Conservation (phyloP, 2,329 filamentous ascomycete genomes). For the Penicillium occitanis region DNA sequence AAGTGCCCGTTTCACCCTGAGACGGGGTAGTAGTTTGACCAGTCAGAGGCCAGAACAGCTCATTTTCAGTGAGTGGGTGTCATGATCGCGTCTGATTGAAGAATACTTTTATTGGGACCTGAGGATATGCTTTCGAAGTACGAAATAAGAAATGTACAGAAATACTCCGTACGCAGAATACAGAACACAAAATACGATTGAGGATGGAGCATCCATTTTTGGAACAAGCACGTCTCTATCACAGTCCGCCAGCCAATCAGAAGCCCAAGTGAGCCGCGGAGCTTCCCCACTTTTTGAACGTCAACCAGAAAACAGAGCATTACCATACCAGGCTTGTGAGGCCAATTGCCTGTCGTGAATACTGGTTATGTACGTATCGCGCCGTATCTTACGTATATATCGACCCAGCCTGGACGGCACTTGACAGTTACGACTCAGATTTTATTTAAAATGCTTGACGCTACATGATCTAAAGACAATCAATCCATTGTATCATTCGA, state of each 20-base stretch:
- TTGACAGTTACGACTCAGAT: not conserved
- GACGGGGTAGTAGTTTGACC: constrained; percentile 2
- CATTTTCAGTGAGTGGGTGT: not conserved
- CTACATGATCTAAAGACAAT: constrained; percentile 23
- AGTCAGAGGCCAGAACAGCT: not conserved
- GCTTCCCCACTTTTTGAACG: not conserved
- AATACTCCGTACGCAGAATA: not conserved
- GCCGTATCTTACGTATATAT: not conserved
- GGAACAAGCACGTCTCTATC: constrained; percentile 13
- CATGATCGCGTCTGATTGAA: not conserved
- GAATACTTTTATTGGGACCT: not conserved
- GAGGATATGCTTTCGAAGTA: not conserved
- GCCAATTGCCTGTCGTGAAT: not conserved
- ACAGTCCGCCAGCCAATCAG: constrained; percentile 13
- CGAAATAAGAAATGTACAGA: not conserved
- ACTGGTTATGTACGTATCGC: not conserved
- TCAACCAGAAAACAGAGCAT: not conserved
- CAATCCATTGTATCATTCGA: constrained; percentile 21
- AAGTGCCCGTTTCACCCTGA: constrained; percentile 6
- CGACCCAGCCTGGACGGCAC: not conserved
- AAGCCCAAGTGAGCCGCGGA: not conserved
- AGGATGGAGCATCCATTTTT: constrained; percentile 2
- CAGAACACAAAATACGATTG: not conserved
- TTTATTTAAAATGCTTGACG: constrained; percentile 25
- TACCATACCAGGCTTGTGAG: not conserved